These are phyloP conservation scores for Poronia punctata DNA, from an alignment of 495 filamentous ascomycete species.

Conservation along the genomic window DNA sequence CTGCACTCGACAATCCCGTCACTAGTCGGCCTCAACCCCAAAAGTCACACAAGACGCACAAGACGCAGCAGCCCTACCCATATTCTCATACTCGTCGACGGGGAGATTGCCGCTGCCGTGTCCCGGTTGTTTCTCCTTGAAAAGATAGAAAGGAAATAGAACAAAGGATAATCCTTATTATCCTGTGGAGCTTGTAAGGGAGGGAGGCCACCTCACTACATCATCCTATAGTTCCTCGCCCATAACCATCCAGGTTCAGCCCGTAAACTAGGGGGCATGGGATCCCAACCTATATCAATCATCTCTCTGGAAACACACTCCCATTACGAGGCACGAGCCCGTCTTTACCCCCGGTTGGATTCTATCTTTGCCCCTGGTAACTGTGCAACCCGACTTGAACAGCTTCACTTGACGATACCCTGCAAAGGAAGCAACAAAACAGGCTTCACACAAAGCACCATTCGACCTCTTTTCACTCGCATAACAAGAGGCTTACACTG, in stretches of 20 bases:
- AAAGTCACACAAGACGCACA: background rate
- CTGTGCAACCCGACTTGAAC: too few relatives aligned
- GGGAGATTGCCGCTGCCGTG: background rate
- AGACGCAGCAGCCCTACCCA: background rate
- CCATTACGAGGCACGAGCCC: too few relatives aligned
- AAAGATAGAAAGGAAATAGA: constrained; percentile 6
- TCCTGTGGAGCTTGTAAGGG: constrained; percentile 12
- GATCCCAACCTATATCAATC: constrained; percentile 2
- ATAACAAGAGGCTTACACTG: too few relatives aligned
- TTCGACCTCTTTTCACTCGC: too few relatives aligned
- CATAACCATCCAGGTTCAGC: background rate
- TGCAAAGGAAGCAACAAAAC: too few relatives aligned
- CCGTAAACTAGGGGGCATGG: constrained; percentile 15
- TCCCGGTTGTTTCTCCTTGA: constrained; percentile 5
- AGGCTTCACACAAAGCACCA: too few relatives aligned
- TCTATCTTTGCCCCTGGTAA: too few relatives aligned
- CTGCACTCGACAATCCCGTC: too few relatives aligned
- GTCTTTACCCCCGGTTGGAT: too few relatives aligned
- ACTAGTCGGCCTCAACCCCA: too few relatives aligned
- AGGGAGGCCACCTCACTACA: constrained; percentile 18
- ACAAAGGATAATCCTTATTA: constrained; percentile 20
- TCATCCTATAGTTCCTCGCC: constrained; percentile 15
- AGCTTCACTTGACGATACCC: too few relatives aligned
- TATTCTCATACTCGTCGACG: constrained; percentile 4
- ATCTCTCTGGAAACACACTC: too few relatives aligned